Percentiles rank a stretch among this genome's conserved stretches.
These are phyloP conservation scores for Fusarium coicis DNA, from an alignment of 2,329 filamentous ascomycete genomes.

Conservation along the genomic window DNA sequence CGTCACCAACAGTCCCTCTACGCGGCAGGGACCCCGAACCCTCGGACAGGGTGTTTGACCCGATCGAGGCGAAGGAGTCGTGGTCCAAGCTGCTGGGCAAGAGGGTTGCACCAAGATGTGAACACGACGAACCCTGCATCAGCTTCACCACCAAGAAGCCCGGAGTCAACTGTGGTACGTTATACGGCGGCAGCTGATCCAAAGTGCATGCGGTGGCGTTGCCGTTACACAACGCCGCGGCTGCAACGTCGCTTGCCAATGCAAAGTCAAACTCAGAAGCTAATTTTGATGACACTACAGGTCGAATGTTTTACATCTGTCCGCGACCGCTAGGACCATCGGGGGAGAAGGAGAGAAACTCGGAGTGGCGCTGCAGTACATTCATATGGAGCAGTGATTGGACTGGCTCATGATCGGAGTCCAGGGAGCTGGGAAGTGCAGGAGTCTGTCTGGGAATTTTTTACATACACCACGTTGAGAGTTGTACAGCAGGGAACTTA, in stretches of 20 bases:
- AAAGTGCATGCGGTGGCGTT: conserved; percentile 19
- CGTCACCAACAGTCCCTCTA: conserved; percentile 1
- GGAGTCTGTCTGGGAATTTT: not conserved
- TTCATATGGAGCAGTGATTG: conserved; percentile 79
- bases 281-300: conserved; percentile 49
- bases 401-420: conserved; percentile 47
- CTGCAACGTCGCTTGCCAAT: not conserved
- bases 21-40: conserved; percentile 18
- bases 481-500: not conserved
- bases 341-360: conserved; percentile 84
- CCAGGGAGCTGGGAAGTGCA: not conserved
- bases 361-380: conserved; percentile 87
- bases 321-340: conserved; percentile 82
- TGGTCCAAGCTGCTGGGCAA: conserved; percentile 88
- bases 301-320: conserved; percentile 72
- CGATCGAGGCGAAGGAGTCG: conserved; percentile 78
- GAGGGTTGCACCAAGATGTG: conserved; percentile 79
- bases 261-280: conserved; percentile 8
- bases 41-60: conserved; percentile 67
- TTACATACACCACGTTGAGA: not conserved
- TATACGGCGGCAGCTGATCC: not conserved
- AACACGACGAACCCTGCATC: conserved; percentile 89
- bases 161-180: conserved; percentile 79
- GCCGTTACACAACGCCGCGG: conserved; percentile 10
- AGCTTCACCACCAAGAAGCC: conserved; percentile 87